phyloP scores from a whole-genome alignment of 805 yeast genomes.

The Hanseniaspora vineae region DNA sequence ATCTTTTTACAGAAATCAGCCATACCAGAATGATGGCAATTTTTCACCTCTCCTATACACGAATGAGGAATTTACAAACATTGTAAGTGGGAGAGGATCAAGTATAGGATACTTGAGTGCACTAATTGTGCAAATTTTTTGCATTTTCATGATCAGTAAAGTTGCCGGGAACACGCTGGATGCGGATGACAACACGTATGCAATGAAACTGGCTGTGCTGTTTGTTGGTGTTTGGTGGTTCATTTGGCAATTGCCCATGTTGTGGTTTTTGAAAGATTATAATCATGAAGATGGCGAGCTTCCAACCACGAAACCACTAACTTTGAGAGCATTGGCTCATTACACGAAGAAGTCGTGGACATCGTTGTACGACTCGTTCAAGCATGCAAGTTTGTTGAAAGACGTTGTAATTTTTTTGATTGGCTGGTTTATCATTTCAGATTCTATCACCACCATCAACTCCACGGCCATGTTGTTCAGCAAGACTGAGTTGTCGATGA shows the following conservation, averaged over 20 bases:
- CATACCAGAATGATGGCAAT: no score
- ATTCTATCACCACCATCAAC: constrained; percentile 65
- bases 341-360: constrained; percentile 50
- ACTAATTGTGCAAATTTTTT: constrained; percentile 45
- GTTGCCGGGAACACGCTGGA: constrained; percentile 20
- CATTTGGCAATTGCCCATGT: constrained; percentile 51
- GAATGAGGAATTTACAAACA: constrained; percentile 31
- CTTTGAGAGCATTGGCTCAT: constrained; percentile 8
- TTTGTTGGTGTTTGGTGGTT: constrained; percentile 73
- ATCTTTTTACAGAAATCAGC: constrained; percentile 21
- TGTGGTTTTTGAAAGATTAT: constrained; percentile 27
- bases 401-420: constrained; percentile 55
- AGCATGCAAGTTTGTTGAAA: constrained; percentile 42
- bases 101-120: constrained; percentile 64
- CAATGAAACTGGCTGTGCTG: constrained; percentile 43
- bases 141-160: constrained; percentile 36
- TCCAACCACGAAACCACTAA: constrained; percentile 2
- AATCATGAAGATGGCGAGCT: neutral
- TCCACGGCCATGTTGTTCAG: constrained; percentile 72
- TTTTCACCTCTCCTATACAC: neutral
- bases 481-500: constrained; percentile 55
- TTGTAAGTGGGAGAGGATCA: constrained; percentile 55
- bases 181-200: constrained; percentile 6
- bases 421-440: constrained; percentile 71
- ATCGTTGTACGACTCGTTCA: constrained; percentile 41